These are phyloP conservation scores for Dioszegia aurantiaca DNA, from an alignment of 768 basidiomycete genomes.

Conservation along the genomic window DNA sequence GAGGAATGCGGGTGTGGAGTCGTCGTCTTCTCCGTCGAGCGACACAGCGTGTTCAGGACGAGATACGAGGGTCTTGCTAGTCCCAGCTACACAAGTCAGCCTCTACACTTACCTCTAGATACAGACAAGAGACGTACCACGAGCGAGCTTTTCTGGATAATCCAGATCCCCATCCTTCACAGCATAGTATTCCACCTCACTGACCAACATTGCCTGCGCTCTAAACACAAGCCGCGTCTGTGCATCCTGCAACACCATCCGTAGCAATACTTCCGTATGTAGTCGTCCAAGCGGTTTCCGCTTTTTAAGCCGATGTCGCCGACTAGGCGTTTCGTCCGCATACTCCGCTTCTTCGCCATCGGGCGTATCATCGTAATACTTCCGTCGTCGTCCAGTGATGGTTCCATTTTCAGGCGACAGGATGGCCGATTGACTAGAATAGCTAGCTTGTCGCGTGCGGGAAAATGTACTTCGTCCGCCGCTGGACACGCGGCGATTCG, in stretches of 20 bases:
- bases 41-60: conserved; percentile 24
- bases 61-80: conserved; percentile 13
- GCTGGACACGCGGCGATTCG: too few relatives aligned
- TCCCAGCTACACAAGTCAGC: conserved; percentile 4
- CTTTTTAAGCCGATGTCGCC: neutral
- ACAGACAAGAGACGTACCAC: conserved; percentile 56
- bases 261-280: conserved; percentile 75
- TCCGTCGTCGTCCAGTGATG: neutral
- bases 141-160: conserved; percentile 75
- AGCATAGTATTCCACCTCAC: conserved; percentile 78
- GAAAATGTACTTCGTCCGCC: neutral
- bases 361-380: neutral
- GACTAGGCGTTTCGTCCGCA: neutral
- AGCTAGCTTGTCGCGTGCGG: conserved; percentile 5
- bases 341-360: conserved; percentile 1
- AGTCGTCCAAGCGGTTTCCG: conserved; percentile 58
- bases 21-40: conserved; percentile 55
- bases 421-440: neutral
- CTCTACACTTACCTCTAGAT: neutral
- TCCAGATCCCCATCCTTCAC: conserved; percentile 74
- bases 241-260: conserved; percentile 91
- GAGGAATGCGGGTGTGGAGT: conserved; percentile 58
- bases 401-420: neutral
- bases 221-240: conserved; percentile 95
- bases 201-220: conserved; percentile 84